phyloP scores from a whole-genome alignment of 2,329 filamentous ascomycete species.

The Diaporthe sp. region DNA sequence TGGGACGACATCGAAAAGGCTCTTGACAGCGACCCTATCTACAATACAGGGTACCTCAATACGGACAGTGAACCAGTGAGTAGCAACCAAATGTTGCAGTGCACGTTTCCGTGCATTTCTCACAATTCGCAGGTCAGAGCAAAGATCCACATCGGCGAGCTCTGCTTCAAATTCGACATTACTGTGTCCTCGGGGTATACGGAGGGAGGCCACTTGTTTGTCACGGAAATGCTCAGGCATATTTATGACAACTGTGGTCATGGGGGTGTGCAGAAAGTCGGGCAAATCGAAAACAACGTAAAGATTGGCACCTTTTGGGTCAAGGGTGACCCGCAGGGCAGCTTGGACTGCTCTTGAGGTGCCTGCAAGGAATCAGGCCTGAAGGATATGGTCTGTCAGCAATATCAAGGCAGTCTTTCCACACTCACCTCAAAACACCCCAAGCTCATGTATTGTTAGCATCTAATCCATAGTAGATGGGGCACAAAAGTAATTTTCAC shows the following conservation, averaged over 20 bases:
- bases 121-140: background rate
- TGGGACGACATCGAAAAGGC: background rate
- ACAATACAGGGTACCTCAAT: background rate
- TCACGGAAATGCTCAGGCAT: background rate
- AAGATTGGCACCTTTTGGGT: background rate
- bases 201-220: background rate
- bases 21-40: background rate
- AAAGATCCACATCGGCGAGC: background rate
- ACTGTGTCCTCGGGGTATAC: background rate
- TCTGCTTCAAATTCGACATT: background rate
- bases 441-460: background rate
- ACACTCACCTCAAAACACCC: background rate
- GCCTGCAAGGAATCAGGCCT: background rate
- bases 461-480: background rate
- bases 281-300: background rate
- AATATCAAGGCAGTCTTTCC: background rate
- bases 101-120: background rate
- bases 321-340: background rate
- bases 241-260: background rate
- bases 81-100: background rate
- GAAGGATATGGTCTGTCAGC: too few relatives aligned
- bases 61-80: background rate
- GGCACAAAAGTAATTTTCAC: accelerated
- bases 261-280: background rate
- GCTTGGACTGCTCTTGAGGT: background rate